phyloP scores from a whole-genome alignment of 495 filamentous ascomycete species.

The Penicillium argentinense region DNA sequence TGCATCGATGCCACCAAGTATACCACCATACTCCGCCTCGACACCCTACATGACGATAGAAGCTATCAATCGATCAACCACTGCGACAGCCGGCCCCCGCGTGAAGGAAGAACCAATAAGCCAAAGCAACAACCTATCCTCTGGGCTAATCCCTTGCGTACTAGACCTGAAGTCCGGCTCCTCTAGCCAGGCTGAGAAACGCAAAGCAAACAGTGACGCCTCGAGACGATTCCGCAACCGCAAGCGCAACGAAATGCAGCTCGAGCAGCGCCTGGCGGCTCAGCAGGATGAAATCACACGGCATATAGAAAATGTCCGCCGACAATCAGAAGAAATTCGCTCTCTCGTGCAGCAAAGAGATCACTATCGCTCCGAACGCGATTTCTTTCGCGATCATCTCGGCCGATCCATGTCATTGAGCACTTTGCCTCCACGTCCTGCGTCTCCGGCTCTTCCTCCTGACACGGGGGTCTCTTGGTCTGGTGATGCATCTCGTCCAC shows the following conservation, averaged over 20 bases:
- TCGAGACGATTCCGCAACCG: slow-evolving; percentile 86
- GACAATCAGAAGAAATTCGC: slow-evolving; percentile 60
- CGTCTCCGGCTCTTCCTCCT: slow-evolving; percentile 33
- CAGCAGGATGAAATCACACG: slow-evolving; percentile 60
- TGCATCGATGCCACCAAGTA: slow-evolving; percentile 22
- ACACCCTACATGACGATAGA: slow-evolving; percentile 32
- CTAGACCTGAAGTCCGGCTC: slow-evolving; percentile 76
- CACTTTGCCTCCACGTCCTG: slow-evolving; percentile 40
- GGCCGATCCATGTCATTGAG: slow-evolving; percentile 48
- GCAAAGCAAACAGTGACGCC: slow-evolving; percentile 89
- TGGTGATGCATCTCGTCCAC: slow-evolving; percentile 7
- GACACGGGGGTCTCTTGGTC: background rate
- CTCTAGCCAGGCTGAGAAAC: slow-evolving; percentile 84
- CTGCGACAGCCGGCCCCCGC: slow-evolving; percentile 27
- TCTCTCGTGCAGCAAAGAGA: slow-evolving; percentile 54
- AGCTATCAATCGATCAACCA: slow-evolving; percentile 23
- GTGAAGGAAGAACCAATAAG: slow-evolving; percentile 37
- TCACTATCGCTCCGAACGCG: slow-evolving; percentile 58
- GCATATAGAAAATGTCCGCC: slow-evolving; percentile 50
- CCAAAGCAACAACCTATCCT: slow-evolving; percentile 18
- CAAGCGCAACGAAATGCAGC: slow-evolving; percentile 85
- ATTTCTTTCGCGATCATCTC: slow-evolving; percentile 66
- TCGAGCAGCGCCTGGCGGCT: slow-evolving; percentile 56
- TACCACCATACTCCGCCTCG: slow-evolving; percentile 17
- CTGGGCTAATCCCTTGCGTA: slow-evolving; percentile 61